These are phyloP conservation scores for Boletus barrowsii DNA, from an alignment of 768 basidiomycete species.

Conservation along the genomic window DNA sequence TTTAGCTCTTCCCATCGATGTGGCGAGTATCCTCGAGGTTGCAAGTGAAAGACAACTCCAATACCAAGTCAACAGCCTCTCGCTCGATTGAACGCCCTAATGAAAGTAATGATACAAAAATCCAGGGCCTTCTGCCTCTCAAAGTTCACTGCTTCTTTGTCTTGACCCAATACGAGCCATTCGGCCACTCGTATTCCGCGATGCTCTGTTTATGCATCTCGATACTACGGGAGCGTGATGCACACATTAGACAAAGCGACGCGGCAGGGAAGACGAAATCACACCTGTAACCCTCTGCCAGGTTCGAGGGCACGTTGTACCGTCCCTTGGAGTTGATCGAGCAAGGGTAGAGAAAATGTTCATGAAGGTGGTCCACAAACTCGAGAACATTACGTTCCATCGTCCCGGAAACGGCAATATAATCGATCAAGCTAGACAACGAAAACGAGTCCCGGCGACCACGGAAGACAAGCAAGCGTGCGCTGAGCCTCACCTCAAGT, in stretches of 20 bases:
- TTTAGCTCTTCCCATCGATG: not conserved
- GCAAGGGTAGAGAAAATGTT: slow-evolving; percentile 87
- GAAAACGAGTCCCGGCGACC: slow-evolving; percentile 1
- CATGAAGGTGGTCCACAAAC: slow-evolving; percentile 88
- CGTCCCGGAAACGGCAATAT: slow-evolving; percentile 84
- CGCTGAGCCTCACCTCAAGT: slow-evolving; percentile 53
- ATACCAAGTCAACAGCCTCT: too few relatives aligned
- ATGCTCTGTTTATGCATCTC: slow-evolving; percentile 85
- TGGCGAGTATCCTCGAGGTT: not conserved
- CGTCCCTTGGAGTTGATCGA: slow-evolving; percentile 82
- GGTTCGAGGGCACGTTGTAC: slow-evolving; percentile 80
- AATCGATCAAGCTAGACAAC: slow-evolving; percentile 76
- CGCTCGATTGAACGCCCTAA: not conserved
- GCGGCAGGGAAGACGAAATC: not conserved
- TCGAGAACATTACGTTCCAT: slow-evolving; percentile 96
- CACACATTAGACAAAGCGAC: not conserved
- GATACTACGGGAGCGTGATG: slow-evolving; percentile 51
- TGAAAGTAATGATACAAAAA: slow-evolving; percentile 1
- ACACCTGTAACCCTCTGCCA: slow-evolving; percentile 67
- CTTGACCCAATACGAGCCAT: slow-evolving; percentile 45
- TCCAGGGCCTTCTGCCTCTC: not conserved
- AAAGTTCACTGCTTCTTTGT: not conserved
- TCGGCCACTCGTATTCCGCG: slow-evolving; percentile 80
- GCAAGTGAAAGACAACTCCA: not conserved
- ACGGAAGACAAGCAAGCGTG: not conserved